These are phyloP conservation scores for Verticillium longisporum DNA, from an alignment of 2,329 filamentous ascomycete species.

Conservation along the genomic window DNA sequence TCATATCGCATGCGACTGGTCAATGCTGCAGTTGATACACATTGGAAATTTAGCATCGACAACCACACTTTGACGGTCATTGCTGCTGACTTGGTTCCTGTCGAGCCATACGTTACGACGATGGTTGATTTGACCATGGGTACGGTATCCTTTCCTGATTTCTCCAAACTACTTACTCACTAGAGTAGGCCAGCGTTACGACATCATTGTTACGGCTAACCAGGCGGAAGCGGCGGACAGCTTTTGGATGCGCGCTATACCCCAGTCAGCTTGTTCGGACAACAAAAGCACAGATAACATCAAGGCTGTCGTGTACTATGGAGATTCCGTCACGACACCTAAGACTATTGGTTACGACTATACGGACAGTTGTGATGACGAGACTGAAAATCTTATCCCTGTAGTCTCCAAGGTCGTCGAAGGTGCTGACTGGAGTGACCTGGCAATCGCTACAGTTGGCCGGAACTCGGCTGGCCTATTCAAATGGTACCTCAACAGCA, in stretches of 20 bases:
- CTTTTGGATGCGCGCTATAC: conserved; percentile 43
- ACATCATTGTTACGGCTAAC: conserved; percentile 37
- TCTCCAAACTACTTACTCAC: conserved; percentile 9
- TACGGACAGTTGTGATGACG: conserved; percentile 24
- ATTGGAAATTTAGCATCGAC: conserved; percentile 45
- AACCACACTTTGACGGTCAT: conserved; percentile 53
- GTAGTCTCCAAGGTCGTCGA: conserved; percentile 23
- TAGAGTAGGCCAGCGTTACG: conserved; percentile 30
- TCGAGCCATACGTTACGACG: conserved; percentile 45
- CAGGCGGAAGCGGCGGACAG: conserved; percentile 20
- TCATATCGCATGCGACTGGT: conserved; percentile 41
- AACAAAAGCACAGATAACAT: conserved; percentile 35
- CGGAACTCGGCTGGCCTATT: conserved; percentile 25
- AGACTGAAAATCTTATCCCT: conserved; percentile 26
- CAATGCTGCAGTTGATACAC: conserved; percentile 36
- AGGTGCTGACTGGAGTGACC: conserved; percentile 16
- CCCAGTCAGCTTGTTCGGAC: conserved; percentile 30
- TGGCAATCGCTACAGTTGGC: conserved; percentile 19
- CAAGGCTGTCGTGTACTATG: conserved; percentile 40
- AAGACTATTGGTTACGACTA: conserved; percentile 8
- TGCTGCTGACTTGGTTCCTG: conserved; percentile 49
- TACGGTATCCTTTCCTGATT: conserved; percentile 21
- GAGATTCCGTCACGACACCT: conserved; percentile 13
- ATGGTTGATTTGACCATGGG: conserved; percentile 44
- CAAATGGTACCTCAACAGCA: conserved; percentile 37